A percentile compares a stretch with the other conserved stretches of the same genome.
phyloP scores from a whole-genome alignment of 495 filamentous ascomycete genomes.

The Xanthoparmelia taractica region DNA sequence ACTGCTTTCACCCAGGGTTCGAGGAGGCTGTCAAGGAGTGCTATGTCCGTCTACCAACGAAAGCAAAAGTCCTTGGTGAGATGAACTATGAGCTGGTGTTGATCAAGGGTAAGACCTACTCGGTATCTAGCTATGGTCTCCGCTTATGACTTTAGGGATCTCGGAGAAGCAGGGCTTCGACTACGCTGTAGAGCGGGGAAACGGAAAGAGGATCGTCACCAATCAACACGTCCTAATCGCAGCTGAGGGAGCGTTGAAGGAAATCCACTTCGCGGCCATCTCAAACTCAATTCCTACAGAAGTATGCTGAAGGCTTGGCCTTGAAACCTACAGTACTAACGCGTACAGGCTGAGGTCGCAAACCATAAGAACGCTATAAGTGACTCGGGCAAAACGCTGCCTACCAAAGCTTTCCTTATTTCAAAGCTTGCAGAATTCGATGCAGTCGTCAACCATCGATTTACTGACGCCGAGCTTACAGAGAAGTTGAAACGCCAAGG shows the following conservation, averaged over 20 bases:
- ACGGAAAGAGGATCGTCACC: conserved; percentile 64
- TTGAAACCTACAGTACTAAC: conserved; percentile 24
- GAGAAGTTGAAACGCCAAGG: conserved; percentile 66
- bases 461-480: conserved; percentile 71
- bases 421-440: conserved; percentile 78
- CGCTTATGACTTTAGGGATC: conserved; percentile 55
- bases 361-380: conserved; percentile 72
- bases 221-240: conserved; percentile 67
- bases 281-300: conserved; percentile 23
- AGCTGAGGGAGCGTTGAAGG: conserved; percentile 67
- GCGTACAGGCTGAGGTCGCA: conserved; percentile 60
- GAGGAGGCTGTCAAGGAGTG: conserved; percentile 69
- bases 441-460: conserved; percentile 62
- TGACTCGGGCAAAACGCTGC: conserved; percentile 61
- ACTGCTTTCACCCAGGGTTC: conserved; percentile 88
- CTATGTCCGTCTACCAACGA: conserved; percentile 69
- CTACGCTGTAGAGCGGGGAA: conserved; percentile 65
- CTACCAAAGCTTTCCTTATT: conserved; percentile 55
- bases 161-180: conserved; percentile 53
- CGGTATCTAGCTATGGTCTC: not conserved
- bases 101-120: conserved; percentile 61
- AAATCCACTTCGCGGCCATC: conserved; percentile 67
- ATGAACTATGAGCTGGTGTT: conserved; percentile 77
- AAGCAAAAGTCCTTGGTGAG: conserved; percentile 53
- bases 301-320: conserved; percentile 3